phyloP scores from a whole-genome alignment of 139 green algal species.

The Chlamydomonas incerta region DNA sequence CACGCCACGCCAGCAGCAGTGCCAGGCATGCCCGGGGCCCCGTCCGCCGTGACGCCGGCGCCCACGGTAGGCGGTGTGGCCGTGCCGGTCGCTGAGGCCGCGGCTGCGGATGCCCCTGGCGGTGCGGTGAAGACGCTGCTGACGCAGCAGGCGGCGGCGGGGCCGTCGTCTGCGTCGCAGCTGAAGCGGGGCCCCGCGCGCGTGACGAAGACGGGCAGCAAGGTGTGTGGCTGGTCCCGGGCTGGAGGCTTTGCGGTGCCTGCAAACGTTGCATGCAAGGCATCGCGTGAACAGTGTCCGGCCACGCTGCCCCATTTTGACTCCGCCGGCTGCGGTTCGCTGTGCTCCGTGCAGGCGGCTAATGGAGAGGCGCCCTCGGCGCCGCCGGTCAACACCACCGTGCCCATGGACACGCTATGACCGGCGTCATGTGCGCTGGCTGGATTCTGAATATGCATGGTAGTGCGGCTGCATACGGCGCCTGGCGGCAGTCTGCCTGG shows the following conservation, averaged over 20 bases:
- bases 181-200: slow-evolving; percentile 25
- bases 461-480: no score
- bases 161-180: slow-evolving; percentile 14
- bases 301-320: no score
- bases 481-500: no score
- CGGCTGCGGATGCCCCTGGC: neutral
- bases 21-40: neutral
- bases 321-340: no score
- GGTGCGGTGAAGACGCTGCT: slow-evolving; percentile 13
- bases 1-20: neutral
- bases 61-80: no score
- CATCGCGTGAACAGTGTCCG: no score
- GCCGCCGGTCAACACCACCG: slow-evolving; percentile 23
- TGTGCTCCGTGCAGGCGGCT: neutral
- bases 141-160: slow-evolving; percentile 17
- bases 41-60: neutral
- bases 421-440: no score
- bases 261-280: no score
- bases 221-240: no score
- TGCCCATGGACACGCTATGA: slow-evolving; percentile 37
- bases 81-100: neutral
- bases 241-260: no score
- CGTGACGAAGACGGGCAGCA: no score
- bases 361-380: slow-evolving; percentile 17
- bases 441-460: no score